These are phyloP conservation scores for Boletus coccyginus DNA, from an alignment of 768 basidiomycete species.

Conservation along the genomic window DNA sequence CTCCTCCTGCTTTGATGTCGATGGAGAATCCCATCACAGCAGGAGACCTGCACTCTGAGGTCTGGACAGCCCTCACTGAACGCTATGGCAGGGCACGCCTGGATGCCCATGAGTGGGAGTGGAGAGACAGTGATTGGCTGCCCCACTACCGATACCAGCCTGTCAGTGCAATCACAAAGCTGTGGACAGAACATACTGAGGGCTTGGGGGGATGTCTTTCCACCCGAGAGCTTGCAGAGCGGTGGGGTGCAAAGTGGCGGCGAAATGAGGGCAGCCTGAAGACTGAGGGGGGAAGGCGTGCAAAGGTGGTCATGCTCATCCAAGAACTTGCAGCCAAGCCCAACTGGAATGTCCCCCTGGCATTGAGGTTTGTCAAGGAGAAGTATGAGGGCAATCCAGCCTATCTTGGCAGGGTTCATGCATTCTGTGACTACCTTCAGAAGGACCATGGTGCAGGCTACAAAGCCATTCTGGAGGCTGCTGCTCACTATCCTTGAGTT, in stretches of 20 bases:
- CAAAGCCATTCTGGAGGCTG: neutral
- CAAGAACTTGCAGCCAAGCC: neutral
- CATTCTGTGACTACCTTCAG: neutral
- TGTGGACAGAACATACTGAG: no score
- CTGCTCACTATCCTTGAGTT: no score
- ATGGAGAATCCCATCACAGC: no score
- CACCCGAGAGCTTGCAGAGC: no score
- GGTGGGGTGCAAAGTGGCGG: no score
- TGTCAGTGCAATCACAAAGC: slow-evolving; percentile 15
- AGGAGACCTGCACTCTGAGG: neutral
- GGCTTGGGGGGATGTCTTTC: no score
- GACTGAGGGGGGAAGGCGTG: neutral
- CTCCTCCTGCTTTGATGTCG: no score
- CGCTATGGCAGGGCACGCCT: neutral
- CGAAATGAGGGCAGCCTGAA: neutral
- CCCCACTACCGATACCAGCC: slow-evolving; percentile 20
- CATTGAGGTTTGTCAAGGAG: neutral
- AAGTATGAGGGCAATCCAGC: neutral
- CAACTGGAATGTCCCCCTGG: neutral
- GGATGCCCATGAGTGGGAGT: slow-evolving; percentile 28
- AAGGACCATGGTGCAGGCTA: neutral
- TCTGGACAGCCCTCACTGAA: neutral
- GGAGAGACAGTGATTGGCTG: slow-evolving; percentile 23
- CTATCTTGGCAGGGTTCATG: neutral
- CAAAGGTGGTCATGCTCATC: neutral